These are phyloP conservation scores for Physcomitrellopsis africana DNA, from an alignment of 225 moss, liverwort and hornwort genomes.

Conservation along the genomic window DNA sequence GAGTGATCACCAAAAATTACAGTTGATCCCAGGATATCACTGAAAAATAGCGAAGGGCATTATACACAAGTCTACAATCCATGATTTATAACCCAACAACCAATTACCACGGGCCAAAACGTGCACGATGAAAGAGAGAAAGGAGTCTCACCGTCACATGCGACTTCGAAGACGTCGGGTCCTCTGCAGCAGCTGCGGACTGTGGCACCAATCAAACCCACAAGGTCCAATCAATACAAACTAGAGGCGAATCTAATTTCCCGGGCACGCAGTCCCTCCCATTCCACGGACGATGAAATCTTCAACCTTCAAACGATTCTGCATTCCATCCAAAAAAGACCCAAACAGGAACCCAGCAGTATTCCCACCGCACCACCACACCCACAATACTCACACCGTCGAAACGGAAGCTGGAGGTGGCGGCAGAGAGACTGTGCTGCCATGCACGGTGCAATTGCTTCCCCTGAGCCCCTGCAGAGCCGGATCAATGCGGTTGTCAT, in stretches of 20 bases:
- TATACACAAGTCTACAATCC: too few species aligned
- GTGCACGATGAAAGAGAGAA: not conserved
- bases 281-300: too few species aligned
- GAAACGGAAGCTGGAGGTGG: conserved; percentile 27
- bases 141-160: conserved; percentile 64
- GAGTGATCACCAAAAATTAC: not conserved
- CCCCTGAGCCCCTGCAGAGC: conserved; percentile 47
- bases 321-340: not conserved
- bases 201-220: conserved; percentile 23
- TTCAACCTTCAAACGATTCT: not conserved
- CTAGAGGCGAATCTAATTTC: not conserved
- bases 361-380: not conserved
- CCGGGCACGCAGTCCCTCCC: too few species aligned
- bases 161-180: conserved; percentile 56
- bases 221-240: not conserved
- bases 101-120: too few species aligned
- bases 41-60: not conserved
- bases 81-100: too few species aligned
- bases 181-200: conserved; percentile 73
- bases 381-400: conserved; percentile 19
- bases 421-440: conserved; percentile 39
- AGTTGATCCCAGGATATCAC: not conserved
- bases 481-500: conserved; percentile 68
- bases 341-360: not conserved
- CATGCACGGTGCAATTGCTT: conserved; percentile 48